phyloP scores from a whole-genome alignment of 257 asterid genomes.

The Nemophila menziesii region DNA sequence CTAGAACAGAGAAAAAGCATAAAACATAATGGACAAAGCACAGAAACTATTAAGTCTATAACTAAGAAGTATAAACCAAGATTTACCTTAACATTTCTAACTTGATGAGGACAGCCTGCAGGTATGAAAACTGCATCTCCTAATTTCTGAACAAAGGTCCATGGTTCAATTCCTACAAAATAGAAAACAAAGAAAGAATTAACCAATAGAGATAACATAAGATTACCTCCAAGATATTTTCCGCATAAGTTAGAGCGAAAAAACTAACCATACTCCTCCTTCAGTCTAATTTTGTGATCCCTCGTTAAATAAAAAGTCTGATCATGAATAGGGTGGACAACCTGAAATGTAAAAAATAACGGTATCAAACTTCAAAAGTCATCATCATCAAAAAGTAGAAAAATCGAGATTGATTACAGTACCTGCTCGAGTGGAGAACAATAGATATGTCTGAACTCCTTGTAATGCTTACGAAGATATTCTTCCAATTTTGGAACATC shows the following conservation, averaged over 20 bases:
- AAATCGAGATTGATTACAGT: conserved; percentile 4
- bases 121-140: conserved; percentile 92
- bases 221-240: neutral
- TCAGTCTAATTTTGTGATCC: conserved; percentile 71
- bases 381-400: neutral
- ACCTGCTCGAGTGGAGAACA: conserved; percentile 52
- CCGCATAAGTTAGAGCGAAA: conserved; percentile 6
- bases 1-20: too few species aligned
- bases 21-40: neutral
- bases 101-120: conserved; percentile 96
- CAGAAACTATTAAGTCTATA: neutral
- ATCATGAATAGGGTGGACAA: conserved; percentile 84
- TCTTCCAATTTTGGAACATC: conserved; percentile 65
- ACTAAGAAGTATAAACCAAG: neutral
- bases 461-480: conserved; percentile 32
- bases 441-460: conserved; percentile 30
- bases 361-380: too few species aligned
- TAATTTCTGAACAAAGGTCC: conserved; percentile 74
- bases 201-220: neutral
- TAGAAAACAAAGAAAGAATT: conserved; percentile 10
- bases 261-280: conserved; percentile 73
- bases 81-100: conserved; percentile 74
- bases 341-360: conserved; percentile 28
- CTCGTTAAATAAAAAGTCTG: conserved; percentile 62
- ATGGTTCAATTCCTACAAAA: conserved; percentile 70